Percentiles rank a stretch among this genome's conserved stretches.
These are phyloP conservation scores for Kwoniella mangroviensis DNA, from an alignment of 768 basidiomycete species.

Conservation along the genomic window DNA sequence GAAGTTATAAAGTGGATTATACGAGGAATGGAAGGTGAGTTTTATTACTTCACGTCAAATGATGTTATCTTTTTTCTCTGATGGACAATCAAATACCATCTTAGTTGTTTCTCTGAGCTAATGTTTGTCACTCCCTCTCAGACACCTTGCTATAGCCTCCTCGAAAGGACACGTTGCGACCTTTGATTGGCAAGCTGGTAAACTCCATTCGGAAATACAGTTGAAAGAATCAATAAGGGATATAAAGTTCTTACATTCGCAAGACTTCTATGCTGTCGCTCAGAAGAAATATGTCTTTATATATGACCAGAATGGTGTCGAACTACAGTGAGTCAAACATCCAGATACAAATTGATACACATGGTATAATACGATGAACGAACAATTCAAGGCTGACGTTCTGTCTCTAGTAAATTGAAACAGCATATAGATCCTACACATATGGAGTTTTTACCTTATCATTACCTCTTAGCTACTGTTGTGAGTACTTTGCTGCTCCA, in stretches of 20 bases:
- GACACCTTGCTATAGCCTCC: conserved; percentile 85
- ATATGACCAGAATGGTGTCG: conserved; percentile 91
- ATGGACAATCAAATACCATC: too few species aligned
- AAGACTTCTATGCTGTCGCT: conserved; percentile 90
- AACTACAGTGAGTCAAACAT: conserved; percentile 68
- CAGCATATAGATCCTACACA: conserved; percentile 77
- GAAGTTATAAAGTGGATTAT: conserved; percentile 82
- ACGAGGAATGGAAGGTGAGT: conserved; percentile 86
- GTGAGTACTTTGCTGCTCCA: conserved; percentile 61
- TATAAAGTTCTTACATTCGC: conserved; percentile 93
- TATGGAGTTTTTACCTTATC: conserved; percentile 91
- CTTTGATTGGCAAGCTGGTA: conserved; percentile 90
- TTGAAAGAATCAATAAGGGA: conserved; percentile 84
- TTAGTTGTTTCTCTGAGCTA: background rate
- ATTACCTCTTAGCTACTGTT: conserved; percentile 86
- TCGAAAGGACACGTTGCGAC: conserved; percentile 83
- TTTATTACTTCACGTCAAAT: background rate
- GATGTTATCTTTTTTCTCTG: background rate
- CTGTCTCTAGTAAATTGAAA: conserved; percentile 54
- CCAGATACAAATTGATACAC: too few species aligned
- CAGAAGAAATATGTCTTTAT: conserved; percentile 96
- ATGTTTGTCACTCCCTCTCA: conserved; percentile 45
- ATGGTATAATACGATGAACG: too few species aligned
- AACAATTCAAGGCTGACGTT: too few species aligned
- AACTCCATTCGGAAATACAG: conserved; percentile 83